Percentiles rank a stretch among this genome's conserved stretches.
These are phyloP conservation scores for Beauveria australis DNA, from an alignment of 2,329 filamentous ascomycete species.

Conservation along the genomic window DNA sequence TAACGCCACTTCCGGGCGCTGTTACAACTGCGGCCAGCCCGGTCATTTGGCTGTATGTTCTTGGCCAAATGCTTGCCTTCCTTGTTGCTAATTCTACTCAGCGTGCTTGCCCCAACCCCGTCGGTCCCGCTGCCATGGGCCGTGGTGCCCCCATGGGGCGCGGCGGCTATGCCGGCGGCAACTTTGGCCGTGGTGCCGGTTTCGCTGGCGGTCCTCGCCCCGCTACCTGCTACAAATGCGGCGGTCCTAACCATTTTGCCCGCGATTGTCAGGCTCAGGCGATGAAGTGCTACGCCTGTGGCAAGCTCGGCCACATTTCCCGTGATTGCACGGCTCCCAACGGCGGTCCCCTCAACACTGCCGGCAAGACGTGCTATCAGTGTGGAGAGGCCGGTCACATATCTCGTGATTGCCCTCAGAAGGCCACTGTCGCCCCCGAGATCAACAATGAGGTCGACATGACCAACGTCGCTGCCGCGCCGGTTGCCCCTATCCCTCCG, in stretches of 20 bases:
- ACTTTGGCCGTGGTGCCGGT: slow-evolving; percentile 65
- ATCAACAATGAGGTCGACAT: slow-evolving; percentile 37
- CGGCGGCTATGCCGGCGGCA: slow-evolving; percentile 53
- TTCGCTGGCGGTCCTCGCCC: slow-evolving; percentile 62
- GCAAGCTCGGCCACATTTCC: slow-evolving; percentile 90
- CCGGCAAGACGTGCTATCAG: slow-evolving; percentile 97
- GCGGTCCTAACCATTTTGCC: slow-evolving; percentile 93
- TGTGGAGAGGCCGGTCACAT: slow-evolving; percentile 95
- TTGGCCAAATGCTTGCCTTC: background rate
- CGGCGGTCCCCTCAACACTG: slow-evolving; percentile 88
- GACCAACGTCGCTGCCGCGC: slow-evolving; percentile 31
- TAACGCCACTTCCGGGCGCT: slow-evolving; percentile 72
- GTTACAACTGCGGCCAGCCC: slow-evolving; percentile 92
- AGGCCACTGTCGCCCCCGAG: slow-evolving; percentile 45
- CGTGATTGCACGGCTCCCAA: slow-evolving; percentile 93
- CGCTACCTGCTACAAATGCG: slow-evolving; percentile 67
- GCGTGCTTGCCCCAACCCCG: slow-evolving; percentile 77
- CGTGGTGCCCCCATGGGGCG: slow-evolving; percentile 61
- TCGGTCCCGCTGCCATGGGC: slow-evolving; percentile 47
- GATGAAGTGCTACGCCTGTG: slow-evolving; percentile 98
- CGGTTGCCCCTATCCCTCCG: slow-evolving; percentile 37
- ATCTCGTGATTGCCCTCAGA: slow-evolving; percentile 84
- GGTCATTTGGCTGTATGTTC: slow-evolving; percentile 79
- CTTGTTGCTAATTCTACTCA: slow-evolving; percentile 22
- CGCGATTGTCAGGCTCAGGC: slow-evolving; percentile 97